Evolutionary conservation across 495 filamentous ascomycete genomes (phyloP), one percentile per base, ranked within the genome.

Genomic region (Xylaria scruposa): DNA sequence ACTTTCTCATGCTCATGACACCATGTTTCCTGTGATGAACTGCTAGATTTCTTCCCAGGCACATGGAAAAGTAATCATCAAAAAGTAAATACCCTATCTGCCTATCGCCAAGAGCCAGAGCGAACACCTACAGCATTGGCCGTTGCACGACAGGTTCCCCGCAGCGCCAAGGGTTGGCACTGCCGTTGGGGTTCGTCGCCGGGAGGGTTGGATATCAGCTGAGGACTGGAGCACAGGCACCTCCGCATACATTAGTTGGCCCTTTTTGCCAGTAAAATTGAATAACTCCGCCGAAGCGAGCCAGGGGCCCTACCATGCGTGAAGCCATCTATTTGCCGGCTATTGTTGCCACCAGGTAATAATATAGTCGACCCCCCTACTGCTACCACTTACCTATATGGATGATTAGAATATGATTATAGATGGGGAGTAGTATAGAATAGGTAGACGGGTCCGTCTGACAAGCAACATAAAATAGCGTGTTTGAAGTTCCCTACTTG

Each of bases 231-330:
- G 60, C 17, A 63, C 15, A 63, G 38, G 60, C 17, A 17, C 58
- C 33, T 21, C 17, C 33, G 58, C 58, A 38, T 60, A 38, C 8
- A 8, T 38, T 1, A 33, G 29, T 17, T 21, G n/a, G 19, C 17
- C 70, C 61, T 76, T 76, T 75, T 72, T 70, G 70, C 72, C 69
- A 72, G 72, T 74, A 49, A 40, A 72, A 73, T 29, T 53, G 69
- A 69, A 76, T 73, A 72, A 77, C 1, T 72, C 76, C 74, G 75
- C 66, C 61, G 70, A 71, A 73, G 74, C 76, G 63, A 73, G 38
- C 54, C 76, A 67, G 68, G 76, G 73, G 46, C 70, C 38, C 67
- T 70, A 58, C 71, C 61, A 70, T 76, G n/a, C 56, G 5, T 75
- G 71, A 49, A 40, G 33, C 49, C 29, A 26, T 70, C 64, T 58